Evolutionary conservation across 106 monocot species (phyloP), one percentile per base, ranked within the genome.

Genomic region (Acorus gramineus): DNA sequence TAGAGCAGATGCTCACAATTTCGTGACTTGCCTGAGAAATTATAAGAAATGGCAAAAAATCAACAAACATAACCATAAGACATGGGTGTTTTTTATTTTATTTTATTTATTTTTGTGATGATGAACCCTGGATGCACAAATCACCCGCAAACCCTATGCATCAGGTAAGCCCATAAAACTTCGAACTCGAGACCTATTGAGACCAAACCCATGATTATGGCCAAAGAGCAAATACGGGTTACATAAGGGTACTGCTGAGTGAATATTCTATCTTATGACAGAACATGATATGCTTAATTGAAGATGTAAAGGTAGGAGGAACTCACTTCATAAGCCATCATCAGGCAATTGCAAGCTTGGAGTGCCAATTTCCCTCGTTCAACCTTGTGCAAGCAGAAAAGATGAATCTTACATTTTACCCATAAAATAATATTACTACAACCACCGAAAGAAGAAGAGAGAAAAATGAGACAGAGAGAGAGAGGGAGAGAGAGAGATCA

Each of bases 291-390:
- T 28, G 28, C 28, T 28, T 28, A 28, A 28, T 28, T 28, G 28
- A 28, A 28, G 28, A 28, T 28, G 28, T 28, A 28, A 28, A 28
- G 28, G 28, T 28, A 28, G 3, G 46, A 10, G 13, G 13, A 54
- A 42, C 58, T 7, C 65, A 79, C 79, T 47, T 73, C 46, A 59
- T 65, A 73, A 8, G 52, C 69, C 43, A 49, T 60, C 28, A 65
- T 28, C 11, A 79, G 65, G 65, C 58, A 74, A 49, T 73, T 74
- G 57, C 73, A 79, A 4, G 69, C 69, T 49, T 79, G 73, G 13
- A 79, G 73, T 13, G 73, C 79, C 53, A 79, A 9, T 60, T 50
- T 74, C 28, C 79, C 79, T 47, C 55, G 67, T 42, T 60, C 42
- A 8, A 3, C 63, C 78, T 78, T 75, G 44, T 5, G 4, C n/a